These are phyloP conservation scores for Bipolaris sorokiniana DNA, from an alignment of 2,329 filamentous ascomycete species.

Conservation along the genomic window DNA sequence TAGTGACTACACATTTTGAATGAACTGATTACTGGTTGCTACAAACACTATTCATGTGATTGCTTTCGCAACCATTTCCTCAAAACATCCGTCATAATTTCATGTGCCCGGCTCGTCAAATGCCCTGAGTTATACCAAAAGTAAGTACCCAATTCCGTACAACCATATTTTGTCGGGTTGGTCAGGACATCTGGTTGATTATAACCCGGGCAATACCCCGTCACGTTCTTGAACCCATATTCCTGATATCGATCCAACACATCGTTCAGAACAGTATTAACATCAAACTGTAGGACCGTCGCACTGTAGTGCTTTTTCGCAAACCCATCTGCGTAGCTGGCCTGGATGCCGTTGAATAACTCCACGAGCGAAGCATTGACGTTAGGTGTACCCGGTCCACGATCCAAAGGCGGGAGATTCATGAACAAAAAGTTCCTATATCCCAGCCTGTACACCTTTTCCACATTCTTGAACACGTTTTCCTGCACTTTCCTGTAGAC, in stretches of 20 bases:
- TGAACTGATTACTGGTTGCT: not conserved
- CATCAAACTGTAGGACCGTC: slow-evolving; percentile 54
- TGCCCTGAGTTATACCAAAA: slow-evolving; percentile 59
- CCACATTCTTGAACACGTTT: slow-evolving; percentile 52
- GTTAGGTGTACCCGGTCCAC: slow-evolving; percentile 47
- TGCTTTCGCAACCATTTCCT: slow-evolving; percentile 26
- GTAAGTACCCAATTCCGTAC: slow-evolving; percentile 52
- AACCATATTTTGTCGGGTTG: slow-evolving; percentile 55
- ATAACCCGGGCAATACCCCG: slow-evolving; percentile 54
- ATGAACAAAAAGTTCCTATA: slow-evolving; percentile 58
- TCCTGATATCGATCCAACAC: slow-evolving; percentile 52
- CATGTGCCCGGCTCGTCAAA: slow-evolving; percentile 53
- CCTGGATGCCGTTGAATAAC: slow-evolving; percentile 54
- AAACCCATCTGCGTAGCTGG: slow-evolving; percentile 46
- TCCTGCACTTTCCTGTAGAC: slow-evolving; percentile 55
- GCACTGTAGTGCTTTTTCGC: slow-evolving; percentile 37
- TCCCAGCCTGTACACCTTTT: slow-evolving; percentile 52
- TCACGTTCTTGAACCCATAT: slow-evolving; percentile 57
- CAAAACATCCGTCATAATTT: slow-evolving; percentile 43
- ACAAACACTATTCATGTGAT: not conserved
- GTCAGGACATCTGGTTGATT: slow-evolving; percentile 55
- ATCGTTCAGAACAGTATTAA: slow-evolving; percentile 50
- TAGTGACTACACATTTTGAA: not conserved
- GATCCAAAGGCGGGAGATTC: slow-evolving; percentile 59
- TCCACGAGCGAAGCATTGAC: slow-evolving; percentile 57